phyloP scores from a whole-genome alignment of 441 rosid genomes.

The Kokia cookei region DNA sequence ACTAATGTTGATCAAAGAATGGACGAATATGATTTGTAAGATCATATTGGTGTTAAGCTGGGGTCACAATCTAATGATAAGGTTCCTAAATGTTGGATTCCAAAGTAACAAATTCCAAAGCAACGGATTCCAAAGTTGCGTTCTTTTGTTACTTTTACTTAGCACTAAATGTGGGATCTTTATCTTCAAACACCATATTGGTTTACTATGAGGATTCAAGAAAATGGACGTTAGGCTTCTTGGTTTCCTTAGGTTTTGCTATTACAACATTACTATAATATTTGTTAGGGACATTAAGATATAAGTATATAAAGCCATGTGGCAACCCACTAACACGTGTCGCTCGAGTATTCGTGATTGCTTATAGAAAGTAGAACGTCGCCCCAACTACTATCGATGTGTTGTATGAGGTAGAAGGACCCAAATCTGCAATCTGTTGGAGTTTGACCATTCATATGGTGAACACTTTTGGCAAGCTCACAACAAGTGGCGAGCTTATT shows the following conservation, averaged over 20 bases:
- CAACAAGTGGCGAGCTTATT: no score
- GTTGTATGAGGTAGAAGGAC: conserved; percentile 67
- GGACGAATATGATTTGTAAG: no score
- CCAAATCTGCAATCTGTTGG: conserved; percentile 49
- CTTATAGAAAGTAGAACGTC: conserved; percentile 48
- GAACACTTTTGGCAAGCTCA: no score
- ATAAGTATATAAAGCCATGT: conserved; percentile 51
- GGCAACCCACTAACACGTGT: conserved; percentile 89
- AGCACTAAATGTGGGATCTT: conserved; percentile 73
- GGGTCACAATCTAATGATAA: no score
- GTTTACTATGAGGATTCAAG: conserved; percentile 81
- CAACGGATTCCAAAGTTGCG: background rate
- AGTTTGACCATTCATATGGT: no score
- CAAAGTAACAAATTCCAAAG: conserved; percentile 15
- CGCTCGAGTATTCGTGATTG: conserved; percentile 69
- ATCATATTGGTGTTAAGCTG: no score
- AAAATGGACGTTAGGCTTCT: conserved; percentile 71
- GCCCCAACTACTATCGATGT: conserved; percentile 29
- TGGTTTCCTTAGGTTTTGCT: conserved; percentile 57
- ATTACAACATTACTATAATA: conserved; percentile 44
- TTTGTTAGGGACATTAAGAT: conserved; percentile 32
- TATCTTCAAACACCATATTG: conserved; percentile 74
- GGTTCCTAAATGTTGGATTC: no score
- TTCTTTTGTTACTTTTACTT: conserved; percentile 88
- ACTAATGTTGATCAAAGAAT: no score